A percentile compares a stretch with the other conserved stretches of the same genome.
phyloP scores from a whole-genome alignment of 352 stramenopile species.

The Phytophthora rubi region DNA sequence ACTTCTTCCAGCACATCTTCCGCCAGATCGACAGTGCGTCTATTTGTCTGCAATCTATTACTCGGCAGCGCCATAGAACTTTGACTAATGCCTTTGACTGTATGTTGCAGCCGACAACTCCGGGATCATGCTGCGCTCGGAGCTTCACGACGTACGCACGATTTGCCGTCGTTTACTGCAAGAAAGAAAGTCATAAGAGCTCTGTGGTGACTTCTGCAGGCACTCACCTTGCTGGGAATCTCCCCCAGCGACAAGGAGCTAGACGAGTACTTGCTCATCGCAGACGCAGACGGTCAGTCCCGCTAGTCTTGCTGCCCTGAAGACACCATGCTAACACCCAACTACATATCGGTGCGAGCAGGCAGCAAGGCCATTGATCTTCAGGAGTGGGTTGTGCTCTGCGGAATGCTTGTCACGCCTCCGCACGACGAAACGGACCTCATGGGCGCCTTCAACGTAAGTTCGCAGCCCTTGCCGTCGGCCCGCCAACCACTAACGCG shows the following conservation, averaged over 20 bases:
- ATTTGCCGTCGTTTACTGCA: not conserved
- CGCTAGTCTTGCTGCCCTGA: not conserved
- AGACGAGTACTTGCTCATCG: slow-evolving; percentile 68
- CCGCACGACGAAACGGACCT: slow-evolving; percentile 59
- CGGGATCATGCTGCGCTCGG: slow-evolving; percentile 70
- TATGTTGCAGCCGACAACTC: slow-evolving; percentile 48
- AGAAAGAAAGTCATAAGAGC: not conserved
- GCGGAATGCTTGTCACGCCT: slow-evolving; percentile 62
- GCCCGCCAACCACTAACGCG: not conserved
- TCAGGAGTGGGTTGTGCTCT: slow-evolving; percentile 74
- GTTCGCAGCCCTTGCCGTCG: not conserved
- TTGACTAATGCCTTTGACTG: not conserved
- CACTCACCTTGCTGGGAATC: slow-evolving; percentile 61
- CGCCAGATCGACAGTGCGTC: slow-evolving; percentile 66
- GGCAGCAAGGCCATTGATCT: slow-evolving; percentile 74
- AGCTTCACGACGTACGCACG: slow-evolving; percentile 51
- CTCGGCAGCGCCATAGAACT: too few relatives aligned
- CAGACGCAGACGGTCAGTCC: slow-evolving; percentile 53
- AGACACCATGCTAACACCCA: not conserved
- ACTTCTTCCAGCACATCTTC: slow-evolving; percentile 77
- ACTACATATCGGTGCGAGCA: not conserved
- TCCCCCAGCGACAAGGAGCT: slow-evolving; percentile 70
- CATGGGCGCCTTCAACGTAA: slow-evolving; percentile 61
- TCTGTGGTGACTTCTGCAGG: slow-evolving; percentile 20
- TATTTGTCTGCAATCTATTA: not conserved